Evolutionary conservation across 2,329 filamentous ascomycete genomes (phyloP).

Genomic region (Canariomyces notabilis): DNA sequence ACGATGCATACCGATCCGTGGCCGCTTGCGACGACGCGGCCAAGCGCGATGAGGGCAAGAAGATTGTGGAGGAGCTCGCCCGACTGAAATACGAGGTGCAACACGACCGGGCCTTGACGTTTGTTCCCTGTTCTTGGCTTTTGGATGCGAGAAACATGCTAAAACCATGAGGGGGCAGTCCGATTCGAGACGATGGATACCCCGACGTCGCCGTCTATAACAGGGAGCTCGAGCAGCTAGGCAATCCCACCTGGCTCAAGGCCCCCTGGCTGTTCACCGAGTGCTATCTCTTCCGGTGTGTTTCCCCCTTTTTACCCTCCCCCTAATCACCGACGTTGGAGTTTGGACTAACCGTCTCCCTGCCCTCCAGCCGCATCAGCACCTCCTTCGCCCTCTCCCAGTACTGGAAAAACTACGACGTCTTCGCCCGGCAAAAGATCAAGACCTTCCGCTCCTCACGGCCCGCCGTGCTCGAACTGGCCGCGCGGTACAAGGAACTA

Average conservation of each 20-base stretch:
- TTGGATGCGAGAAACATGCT: slow-evolving; percentile 2
- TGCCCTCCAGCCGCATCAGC: slow-evolving; percentile 58
- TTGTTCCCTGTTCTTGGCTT: slow-evolving; percentile 29
- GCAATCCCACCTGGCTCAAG: slow-evolving; percentile 73
- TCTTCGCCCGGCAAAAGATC: slow-evolving; percentile 86
- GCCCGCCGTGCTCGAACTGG: slow-evolving; percentile 51
- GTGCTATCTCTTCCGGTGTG: slow-evolving; percentile 83
- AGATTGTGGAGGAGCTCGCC: slow-evolving; percentile 72
- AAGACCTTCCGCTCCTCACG: slow-evolving; percentile 88
- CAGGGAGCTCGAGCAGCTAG: slow-evolving; percentile 70
- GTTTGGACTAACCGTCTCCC: background rate
- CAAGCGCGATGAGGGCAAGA: slow-evolving; percentile 75
- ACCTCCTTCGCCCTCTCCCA: slow-evolving; percentile 70
- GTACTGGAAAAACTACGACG: slow-evolving; percentile 86
- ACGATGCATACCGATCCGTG: slow-evolving; percentile 81
- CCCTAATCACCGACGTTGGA: no score
- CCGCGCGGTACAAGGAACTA: slow-evolving; percentile 48
- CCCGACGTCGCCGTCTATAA: slow-evolving; percentile 79
- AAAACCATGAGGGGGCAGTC: slow-evolving; percentile 40
- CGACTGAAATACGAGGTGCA: slow-evolving; percentile 91
- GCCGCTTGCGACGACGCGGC: slow-evolving; percentile 54
- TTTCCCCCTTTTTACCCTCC: background rate
- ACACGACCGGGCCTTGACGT: slow-evolving; percentile 78
- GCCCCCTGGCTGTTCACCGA: slow-evolving; percentile 87
- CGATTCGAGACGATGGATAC: slow-evolving; percentile 70